Evolutionary conservation across 768 basidiomycete genomes (phyloP).

Genomic region (Psilocybe subaeruginosa): DNA sequence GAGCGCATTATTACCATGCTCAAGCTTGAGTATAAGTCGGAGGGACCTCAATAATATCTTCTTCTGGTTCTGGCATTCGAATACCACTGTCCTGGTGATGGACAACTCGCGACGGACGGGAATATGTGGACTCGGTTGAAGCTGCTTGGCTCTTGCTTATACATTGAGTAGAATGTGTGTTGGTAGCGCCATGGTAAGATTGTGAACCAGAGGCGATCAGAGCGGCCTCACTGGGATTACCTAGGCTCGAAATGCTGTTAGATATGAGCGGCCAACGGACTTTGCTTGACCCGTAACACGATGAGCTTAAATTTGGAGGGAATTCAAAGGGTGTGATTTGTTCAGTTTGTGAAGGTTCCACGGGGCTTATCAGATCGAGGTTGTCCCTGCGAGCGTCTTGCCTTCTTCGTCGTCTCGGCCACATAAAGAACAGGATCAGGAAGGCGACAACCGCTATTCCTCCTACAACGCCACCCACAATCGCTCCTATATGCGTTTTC

Average conservation of each 20-base stretch:
- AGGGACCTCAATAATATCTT: not conserved
- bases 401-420: not conserved
- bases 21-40: not conserved
- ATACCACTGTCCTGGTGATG: not conserved
- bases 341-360: too few species aligned
- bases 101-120: not conserved
- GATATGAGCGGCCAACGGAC: too few species aligned
- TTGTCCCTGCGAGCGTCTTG: not conserved
- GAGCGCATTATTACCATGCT: not conserved
- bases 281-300: too few species aligned
- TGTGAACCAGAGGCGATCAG: too few species aligned
- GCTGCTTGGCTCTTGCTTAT: not conserved
- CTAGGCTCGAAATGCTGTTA: too few species aligned
- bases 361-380: too few species aligned
- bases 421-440: not conserved
- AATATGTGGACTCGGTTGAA: not conserved
- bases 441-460: not conserved
- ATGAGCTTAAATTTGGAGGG: too few species aligned
- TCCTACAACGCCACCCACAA: not conserved
- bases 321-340: too few species aligned
- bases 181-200: too few species aligned
- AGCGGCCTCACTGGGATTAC: too few species aligned
- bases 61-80: not conserved
- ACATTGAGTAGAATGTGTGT: not conserved
- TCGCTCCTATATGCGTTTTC: not conserved